These are phyloP conservation scores for Colletotrichum kahawae DNA, from an alignment of 2,329 filamentous ascomycete species.

Conservation along the genomic window DNA sequence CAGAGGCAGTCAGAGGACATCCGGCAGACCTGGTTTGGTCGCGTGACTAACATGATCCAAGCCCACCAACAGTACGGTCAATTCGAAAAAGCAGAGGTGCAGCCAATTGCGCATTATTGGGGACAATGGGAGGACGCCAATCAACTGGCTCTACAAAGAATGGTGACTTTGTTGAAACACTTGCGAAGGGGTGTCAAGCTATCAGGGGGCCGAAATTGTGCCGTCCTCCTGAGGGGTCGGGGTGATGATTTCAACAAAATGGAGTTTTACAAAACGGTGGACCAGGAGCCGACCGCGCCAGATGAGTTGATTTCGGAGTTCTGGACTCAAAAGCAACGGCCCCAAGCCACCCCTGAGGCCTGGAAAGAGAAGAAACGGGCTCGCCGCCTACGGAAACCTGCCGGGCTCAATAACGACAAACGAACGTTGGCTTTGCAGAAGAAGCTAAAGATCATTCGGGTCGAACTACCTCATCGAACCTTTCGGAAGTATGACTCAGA, in stretches of 20 bases:
- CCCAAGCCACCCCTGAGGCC: neutral
- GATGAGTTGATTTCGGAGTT: neutral
- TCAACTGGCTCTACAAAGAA: neutral
- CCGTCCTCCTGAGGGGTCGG: neutral
- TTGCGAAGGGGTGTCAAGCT: neutral
- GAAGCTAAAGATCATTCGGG: neutral
- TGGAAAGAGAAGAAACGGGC: neutral
- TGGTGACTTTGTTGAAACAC: neutral
- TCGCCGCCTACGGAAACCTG: neutral
- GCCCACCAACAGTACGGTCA: constrained; percentile 23
- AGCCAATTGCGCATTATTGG: neutral
- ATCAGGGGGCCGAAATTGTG: neutral
- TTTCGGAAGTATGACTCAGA: neutral
- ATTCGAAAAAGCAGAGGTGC: neutral
- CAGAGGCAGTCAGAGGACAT: neutral
- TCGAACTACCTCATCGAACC: neutral
- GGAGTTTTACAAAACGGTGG: neutral
- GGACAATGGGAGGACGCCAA: neutral
- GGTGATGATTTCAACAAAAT: fast-evolving
- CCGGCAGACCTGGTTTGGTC: constrained; percentile 33
- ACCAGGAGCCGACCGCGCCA: neutral
- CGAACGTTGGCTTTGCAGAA: neutral
- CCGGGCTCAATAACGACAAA: neutral
- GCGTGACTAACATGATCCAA: constrained; percentile 28
- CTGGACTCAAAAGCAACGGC: neutral